Base-by-base conservation (phyloP, 148 eudicot genomes). In the Vaccinium corymbosum region DNA sequence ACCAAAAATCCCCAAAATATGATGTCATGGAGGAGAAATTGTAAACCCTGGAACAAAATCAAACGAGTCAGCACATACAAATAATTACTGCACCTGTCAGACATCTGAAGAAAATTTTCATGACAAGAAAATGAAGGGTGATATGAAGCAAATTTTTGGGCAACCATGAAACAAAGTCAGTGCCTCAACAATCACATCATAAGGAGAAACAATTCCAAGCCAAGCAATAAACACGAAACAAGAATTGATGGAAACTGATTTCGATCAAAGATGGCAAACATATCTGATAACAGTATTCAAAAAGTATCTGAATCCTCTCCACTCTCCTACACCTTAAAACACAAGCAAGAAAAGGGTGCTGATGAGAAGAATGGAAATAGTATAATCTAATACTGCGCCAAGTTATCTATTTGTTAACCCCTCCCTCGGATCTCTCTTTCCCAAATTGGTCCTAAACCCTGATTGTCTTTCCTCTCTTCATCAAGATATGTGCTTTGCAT, bases 1-100 rank as follows among this genome's bases (percentile, higher is more conserved):
- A 76, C 52, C 78, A 84, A 84, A 81, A 70, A 56, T 78, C 59
- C 56, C 57, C 73, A 15, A 79, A 62, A 78, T 84, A 79, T 25
- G 55, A 17, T 53, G 27, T 74, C 80, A 73, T 53, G 62, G 66
- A 82, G 87, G 68, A 70, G 75, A 87, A 84, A 81, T 22, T 71
- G 85, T 76, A 82, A 78, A 82, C 12, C 80, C 89, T 87, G 85
- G 32, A 68, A 48, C 32, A 81, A 81, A 64, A 84, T 48, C 73
- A 64, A 74, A 86, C 62, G 46, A 82, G 61, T 66, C 61, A 77
- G 12, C 15, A 20, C 6, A 17, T 22, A 66, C n/a, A 53, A 35
- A 35, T 3, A 32, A 72, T 57, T 56, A 11, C 42, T 32, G 29
- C 27, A 57, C n/a, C 3, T 83, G 73, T 83, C 8, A 35, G n/a